These are phyloP conservation scores for Fusarium sp. DNA, from an alignment of 2,329 filamentous ascomycete genomes.

Conservation along the genomic window DNA sequence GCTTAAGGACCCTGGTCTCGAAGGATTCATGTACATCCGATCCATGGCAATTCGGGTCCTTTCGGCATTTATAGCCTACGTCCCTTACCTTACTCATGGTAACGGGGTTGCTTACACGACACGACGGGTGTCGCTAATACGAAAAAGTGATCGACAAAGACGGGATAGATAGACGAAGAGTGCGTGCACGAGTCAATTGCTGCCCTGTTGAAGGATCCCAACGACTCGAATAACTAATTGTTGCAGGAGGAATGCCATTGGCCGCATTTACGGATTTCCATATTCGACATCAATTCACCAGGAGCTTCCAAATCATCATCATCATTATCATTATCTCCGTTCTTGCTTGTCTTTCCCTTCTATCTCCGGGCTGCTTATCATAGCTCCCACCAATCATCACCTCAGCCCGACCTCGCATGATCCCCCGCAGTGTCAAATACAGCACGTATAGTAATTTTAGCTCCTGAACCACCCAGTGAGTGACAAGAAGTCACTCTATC, in stretches of 20 bases:
- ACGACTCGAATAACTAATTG: background rate
- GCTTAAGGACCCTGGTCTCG: background rate
- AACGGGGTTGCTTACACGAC: background rate
- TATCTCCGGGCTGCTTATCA: background rate
- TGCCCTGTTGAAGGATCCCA: background rate
- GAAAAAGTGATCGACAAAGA: background rate
- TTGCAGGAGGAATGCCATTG: background rate
- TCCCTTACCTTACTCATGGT: background rate
- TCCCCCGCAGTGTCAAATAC: conserved; percentile 12
- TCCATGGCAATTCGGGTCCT: background rate
- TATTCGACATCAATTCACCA: background rate
- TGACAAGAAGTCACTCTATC: background rate
- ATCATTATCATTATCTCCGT: background rate
- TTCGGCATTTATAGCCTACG: background rate
- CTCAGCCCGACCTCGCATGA: background rate
- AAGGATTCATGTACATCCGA: background rate
- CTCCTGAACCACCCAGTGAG: background rate
- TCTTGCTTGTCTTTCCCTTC: background rate
- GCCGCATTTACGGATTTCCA: background rate
- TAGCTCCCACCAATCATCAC: conserved; percentile 12
- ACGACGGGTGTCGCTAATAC: background rate
- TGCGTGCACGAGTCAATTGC: background rate
- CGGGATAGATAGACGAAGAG: background rate
- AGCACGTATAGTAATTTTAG: background rate
- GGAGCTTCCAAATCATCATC: background rate